These are phyloP conservation scores for Rubus parviflorus DNA, from an alignment of 306 rosid genomes.

Conservation along the genomic window DNA sequence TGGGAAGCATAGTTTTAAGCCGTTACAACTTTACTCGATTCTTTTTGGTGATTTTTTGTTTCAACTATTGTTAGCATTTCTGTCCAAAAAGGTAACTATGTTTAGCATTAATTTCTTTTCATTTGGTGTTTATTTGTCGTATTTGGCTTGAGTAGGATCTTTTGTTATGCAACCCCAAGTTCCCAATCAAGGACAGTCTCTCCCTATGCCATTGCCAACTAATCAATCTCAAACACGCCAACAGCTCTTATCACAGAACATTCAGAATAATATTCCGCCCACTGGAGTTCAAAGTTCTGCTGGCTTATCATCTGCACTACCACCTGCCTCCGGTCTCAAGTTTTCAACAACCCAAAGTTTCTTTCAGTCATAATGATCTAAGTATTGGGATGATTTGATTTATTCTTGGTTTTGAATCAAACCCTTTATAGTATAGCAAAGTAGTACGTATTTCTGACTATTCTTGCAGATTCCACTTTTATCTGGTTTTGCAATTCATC, in stretches of 20 bases:
- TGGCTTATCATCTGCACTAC: constrained; percentile 45
- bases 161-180: constrained; percentile 55
- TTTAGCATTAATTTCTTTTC: background rate
- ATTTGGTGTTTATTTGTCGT: constrained; percentile 1
- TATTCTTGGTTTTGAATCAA: too few relatives aligned
- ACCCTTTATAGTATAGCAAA: too few relatives aligned
- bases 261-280: constrained; percentile 55
- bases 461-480: background rate
- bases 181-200: constrained; percentile 63
- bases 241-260: constrained; percentile 62
- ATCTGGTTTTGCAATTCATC: background rate
- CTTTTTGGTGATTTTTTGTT: background rate
- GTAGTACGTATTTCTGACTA: background rate
- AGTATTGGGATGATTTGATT: too few relatives aligned
- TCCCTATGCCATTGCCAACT: constrained; percentile 47
- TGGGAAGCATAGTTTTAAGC: background rate
- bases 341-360: background rate
- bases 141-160: constrained; percentile 41
- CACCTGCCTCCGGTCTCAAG: constrained; percentile 48
- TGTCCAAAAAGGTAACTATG: background rate
- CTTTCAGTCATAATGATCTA: background rate
- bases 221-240: constrained; percentile 69
- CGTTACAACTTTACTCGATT: background rate
- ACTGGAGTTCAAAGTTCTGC: constrained; percentile 46
- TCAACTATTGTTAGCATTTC: background rate